These are phyloP conservation scores for Daldinia caldariorum DNA, from an alignment of 495 filamentous ascomycete genomes.

Conservation along the genomic window DNA sequence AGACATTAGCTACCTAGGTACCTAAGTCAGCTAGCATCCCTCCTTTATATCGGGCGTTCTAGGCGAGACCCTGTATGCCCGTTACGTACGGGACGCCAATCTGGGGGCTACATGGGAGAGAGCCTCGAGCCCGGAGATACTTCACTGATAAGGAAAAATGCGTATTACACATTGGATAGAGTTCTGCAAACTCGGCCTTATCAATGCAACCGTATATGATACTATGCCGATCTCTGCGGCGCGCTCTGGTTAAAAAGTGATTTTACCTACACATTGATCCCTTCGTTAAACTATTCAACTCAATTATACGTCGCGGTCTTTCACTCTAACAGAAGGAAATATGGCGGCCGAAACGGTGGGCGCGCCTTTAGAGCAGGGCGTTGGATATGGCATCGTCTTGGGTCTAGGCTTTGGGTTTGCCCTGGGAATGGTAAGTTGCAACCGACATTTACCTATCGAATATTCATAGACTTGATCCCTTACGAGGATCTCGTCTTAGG, in stretches of 20 bases:
- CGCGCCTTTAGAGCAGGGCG: conserved; percentile 72
- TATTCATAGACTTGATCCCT: not conserved
- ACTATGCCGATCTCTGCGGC: not conserved
- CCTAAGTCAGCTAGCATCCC: not conserved
- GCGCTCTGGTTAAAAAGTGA: not conserved
- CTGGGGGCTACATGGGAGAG: conserved; percentile 32
- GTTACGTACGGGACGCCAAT: conserved; percentile 31
- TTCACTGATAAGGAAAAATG: conserved; percentile 39
- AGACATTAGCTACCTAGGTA: conserved; percentile 20
- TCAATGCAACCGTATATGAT: conserved; percentile 25
- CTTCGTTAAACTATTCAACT: not conserved
- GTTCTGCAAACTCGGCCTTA: not conserved
- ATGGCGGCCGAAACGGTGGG: conserved; percentile 37
- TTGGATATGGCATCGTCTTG: conserved; percentile 86
- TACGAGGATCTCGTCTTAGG: conserved; percentile 58
- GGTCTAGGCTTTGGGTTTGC: conserved; percentile 81
- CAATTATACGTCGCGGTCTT: not conserved
- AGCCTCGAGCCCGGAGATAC: conserved; percentile 25
- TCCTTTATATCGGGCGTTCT: conserved; percentile 7
- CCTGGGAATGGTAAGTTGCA: conserved; percentile 72
- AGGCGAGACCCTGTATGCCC: conserved; percentile 39
- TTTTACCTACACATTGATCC: not conserved
- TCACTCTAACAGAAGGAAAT: conserved; percentile 8
- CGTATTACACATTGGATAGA: conserved; percentile 23
- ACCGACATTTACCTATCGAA: not conserved